Evolutionary conservation across 805 yeast genomes (phyloP).

Genomic region (Soucietia sequanensis): DNA sequence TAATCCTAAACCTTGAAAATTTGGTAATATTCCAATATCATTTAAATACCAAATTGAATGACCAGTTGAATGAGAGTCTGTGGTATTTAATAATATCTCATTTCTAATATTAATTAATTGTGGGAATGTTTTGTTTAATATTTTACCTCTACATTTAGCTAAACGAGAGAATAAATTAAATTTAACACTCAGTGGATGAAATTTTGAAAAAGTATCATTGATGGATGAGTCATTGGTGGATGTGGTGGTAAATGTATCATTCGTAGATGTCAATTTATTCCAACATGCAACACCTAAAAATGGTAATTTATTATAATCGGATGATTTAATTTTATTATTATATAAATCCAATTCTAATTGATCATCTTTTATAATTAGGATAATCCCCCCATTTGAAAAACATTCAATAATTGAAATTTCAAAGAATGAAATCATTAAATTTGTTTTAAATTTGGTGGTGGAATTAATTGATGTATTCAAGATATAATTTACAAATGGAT

Average conservation of each 20-base stretch:
- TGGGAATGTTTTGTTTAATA: constrained; percentile 50
- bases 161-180: constrained; percentile 34
- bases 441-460: constrained; percentile 39
- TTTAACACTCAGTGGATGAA: constrained; percentile 33
- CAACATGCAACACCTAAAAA: constrained; percentile 56
- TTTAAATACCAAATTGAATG: constrained; percentile 61
- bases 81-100: constrained; percentile 33
- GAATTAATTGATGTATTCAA: constrained; percentile 30
- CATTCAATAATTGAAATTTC: constrained; percentile 55
- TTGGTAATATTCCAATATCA: constrained; percentile 57
- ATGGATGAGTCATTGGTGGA: constrained; percentile 8
- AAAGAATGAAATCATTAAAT: constrained; percentile 48
- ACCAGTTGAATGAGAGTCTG: too few relatives aligned
- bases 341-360: constrained; percentile 38
- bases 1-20: constrained; percentile 59
- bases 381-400: constrained; percentile 48
- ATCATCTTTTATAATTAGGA: constrained; percentile 48
- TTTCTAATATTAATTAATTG: constrained; percentile 44
- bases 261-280: constrained; percentile 24
- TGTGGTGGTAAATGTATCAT: constrained; percentile 7
- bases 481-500: constrained; percentile 50
- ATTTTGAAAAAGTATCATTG: constrained; percentile 9
- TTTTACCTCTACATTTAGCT: constrained; percentile 48
- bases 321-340: constrained; percentile 20
- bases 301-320: constrained; percentile 30